Evolutionary conservation across 352 stramenopile genomes (phyloP), one percentile per base, ranked within the genome.

Genomic region (Blastocystis sp.): DNA sequence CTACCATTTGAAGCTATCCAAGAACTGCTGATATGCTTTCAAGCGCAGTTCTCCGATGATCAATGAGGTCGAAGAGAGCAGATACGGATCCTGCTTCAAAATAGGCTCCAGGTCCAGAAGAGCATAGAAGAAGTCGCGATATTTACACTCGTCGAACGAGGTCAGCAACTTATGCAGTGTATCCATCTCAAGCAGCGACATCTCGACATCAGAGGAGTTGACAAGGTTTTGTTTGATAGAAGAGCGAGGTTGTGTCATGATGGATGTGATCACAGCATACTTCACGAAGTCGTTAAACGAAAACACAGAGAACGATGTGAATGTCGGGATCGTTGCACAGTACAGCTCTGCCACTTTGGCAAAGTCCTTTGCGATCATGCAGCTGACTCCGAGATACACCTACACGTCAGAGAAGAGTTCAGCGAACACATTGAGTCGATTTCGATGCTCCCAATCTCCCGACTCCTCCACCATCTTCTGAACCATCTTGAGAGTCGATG

Each of bases 231-330:
- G 26, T 43, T 87, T 87, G 13, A 87, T 54, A 18, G 23, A 26
- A 18, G 47, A 29, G 9, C 76, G 76, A 5, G 76, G 26, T 7
- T 59, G 39, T 20, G 23, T 39, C 37, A 87, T 87, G 47, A 87
- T 87, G 0, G 29, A 34, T 18, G 59, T 54, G 43, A 87, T 87
- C 39, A 87, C 63, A 20, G 76, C 59, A 39, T 87, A 87, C 41
- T 76, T 87, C 1, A 87, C 63, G 20, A 76, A 41, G n/a, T 73
- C 63, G n/a, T 87, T 73, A 20, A 87, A 70, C 13, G 76, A 59
- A 45, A 87, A 87, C n/a, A 87, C 59, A 20, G 76, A 87, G 23
- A 76, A 87, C 8, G 76, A 87, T 8, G 76, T 87, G 63, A 87
- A 87, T 9, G 76, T 87, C 15, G 76, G 76, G 37, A 87, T 73